These are phyloP conservation scores for Arthroderma uncinatum DNA, from an alignment of 2,329 filamentous ascomycete species.

Conservation along the genomic window DNA sequence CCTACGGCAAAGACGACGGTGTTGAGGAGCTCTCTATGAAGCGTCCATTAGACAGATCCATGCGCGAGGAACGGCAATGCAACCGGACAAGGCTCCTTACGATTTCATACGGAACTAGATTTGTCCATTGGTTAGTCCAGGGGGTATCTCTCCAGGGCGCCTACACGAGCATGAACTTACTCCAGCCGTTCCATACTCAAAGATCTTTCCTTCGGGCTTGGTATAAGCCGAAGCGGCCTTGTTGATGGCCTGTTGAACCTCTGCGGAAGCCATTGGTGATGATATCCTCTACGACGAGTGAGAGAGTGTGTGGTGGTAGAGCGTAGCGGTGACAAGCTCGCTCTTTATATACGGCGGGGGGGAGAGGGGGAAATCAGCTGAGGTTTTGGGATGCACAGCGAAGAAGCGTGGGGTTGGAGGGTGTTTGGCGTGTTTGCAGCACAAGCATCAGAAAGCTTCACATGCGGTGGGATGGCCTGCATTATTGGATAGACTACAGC, in stretches of 20 bases:
- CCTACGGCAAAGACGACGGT: constrained; percentile 89
- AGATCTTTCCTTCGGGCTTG: constrained; percentile 41
- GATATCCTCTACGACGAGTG: background rate
- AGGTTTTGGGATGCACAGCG: background rate
- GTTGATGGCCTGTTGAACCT: constrained; percentile 35
- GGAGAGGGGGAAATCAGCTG: constrained; percentile 1
- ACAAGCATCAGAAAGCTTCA: background rate
- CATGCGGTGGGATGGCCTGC: background rate
- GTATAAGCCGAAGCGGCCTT: constrained; percentile 39
- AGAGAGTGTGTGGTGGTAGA: background rate
- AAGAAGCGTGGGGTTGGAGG: background rate
- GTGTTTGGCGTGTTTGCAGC: constrained; percentile 1
- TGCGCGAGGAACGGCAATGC: background rate
- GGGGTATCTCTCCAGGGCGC: background rate
- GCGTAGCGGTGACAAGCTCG: background rate
- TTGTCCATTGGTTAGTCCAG: constrained; percentile 13
- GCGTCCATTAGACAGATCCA: background rate
- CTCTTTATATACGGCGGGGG: background rate
- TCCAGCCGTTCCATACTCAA: constrained; percentile 51
- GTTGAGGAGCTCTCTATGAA: constrained; percentile 60
- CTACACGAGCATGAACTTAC: constrained; percentile 36
- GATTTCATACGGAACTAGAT: constrained; percentile 58
- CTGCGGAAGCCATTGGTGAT: constrained; percentile 33
- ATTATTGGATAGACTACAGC: background rate
- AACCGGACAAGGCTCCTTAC: constrained; percentile 34